phyloP scores from a whole-genome alignment of 2,329 filamentous ascomycete species.

The Sporothrix globosa region DNA sequence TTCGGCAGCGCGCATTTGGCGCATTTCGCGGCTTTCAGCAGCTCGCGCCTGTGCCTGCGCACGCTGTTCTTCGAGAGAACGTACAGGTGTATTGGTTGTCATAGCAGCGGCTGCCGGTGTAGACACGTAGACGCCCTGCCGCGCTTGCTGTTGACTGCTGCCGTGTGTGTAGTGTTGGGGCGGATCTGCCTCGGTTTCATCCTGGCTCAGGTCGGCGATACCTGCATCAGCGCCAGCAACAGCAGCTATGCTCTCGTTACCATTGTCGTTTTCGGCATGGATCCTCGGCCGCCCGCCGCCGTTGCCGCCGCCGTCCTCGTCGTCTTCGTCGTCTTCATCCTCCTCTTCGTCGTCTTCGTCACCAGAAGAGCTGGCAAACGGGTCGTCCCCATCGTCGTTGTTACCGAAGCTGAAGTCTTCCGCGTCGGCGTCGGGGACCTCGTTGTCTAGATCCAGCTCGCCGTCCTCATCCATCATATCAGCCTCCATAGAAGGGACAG shows the following conservation, averaged over 20 bases:
- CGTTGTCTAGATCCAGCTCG: slow-evolving; percentile 68
- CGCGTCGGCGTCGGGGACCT: slow-evolving; percentile 69
- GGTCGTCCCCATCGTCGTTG: slow-evolving; percentile 48
- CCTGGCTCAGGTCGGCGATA: not conserved
- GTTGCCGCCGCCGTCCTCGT: not conserved
- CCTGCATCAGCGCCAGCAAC: not conserved
- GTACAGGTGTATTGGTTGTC: slow-evolving; percentile 13
- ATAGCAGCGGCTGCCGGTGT: slow-evolving; percentile 5
- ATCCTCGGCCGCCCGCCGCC: not conserved
- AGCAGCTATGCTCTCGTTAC: slow-evolving; percentile 4
- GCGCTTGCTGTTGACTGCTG: slow-evolving; percentile 15
- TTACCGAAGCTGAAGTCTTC: slow-evolving; percentile 56
- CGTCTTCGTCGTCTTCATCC: slow-evolving; percentile 44
- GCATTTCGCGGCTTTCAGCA: slow-evolving; percentile 49
- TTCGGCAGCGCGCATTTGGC: slow-evolving; percentile 60
- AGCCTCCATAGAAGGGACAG: slow-evolving; percentile 49
- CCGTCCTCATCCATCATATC: slow-evolving; percentile 57
- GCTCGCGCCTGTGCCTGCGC: slow-evolving; percentile 45
- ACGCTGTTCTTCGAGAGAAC: slow-evolving; percentile 44
- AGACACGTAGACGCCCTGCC: not conserved
- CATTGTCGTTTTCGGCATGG: slow-evolving; percentile 2
- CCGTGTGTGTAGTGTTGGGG: not conserved
- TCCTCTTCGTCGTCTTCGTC: slow-evolving; percentile 50
- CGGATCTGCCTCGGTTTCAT: not conserved
- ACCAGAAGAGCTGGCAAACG: slow-evolving; percentile 38